phyloP scores from a whole-genome alignment of 495 filamentous ascomycete genomes.

The Aspergillus hancockii region DNA sequence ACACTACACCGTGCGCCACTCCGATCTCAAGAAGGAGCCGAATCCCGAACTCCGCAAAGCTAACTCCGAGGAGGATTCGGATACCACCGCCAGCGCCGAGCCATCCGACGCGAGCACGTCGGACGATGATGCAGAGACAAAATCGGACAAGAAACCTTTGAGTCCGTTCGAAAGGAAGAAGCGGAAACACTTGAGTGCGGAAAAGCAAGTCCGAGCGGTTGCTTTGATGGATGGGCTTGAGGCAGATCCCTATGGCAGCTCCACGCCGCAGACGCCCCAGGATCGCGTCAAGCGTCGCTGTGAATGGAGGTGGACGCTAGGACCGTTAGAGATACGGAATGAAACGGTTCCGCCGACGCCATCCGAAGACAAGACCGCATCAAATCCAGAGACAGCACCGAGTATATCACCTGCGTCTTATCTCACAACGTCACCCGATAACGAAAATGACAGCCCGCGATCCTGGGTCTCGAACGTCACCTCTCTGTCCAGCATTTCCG shows the following conservation, averaged over 20 bases:
- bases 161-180: constrained; percentile 38
- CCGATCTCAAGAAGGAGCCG: constrained; percentile 38
- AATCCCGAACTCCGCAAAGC: constrained; percentile 17
- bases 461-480: constrained; percentile 8
- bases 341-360: constrained; percentile 3
- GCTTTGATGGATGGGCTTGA: constrained; percentile 42
- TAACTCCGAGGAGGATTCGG: constrained; percentile 39
- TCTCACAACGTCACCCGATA: neutral
- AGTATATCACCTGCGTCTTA: neutral
- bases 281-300: constrained; percentile 51
- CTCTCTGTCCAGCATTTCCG: constrained; percentile 2
- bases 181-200: constrained; percentile 36
- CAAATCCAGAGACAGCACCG: neutral
- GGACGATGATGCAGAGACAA: constrained; percentile 37
- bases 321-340: constrained; percentile 29
- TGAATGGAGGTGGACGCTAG: constrained; percentile 61
- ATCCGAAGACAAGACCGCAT: neutral
- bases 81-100: constrained; percentile 28
- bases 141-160: constrained; percentile 7
- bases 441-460: constrained; percentile 2
- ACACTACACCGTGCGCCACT: constrained; percentile 54
- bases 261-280: constrained; percentile 52
- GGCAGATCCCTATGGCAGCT: constrained; percentile 29
- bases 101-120: constrained; percentile 43
- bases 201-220: constrained; percentile 45